Evolutionary conservation across 177 flowering plant genomes (phyloP).

Genomic region (Vitis hybrid): DNA sequence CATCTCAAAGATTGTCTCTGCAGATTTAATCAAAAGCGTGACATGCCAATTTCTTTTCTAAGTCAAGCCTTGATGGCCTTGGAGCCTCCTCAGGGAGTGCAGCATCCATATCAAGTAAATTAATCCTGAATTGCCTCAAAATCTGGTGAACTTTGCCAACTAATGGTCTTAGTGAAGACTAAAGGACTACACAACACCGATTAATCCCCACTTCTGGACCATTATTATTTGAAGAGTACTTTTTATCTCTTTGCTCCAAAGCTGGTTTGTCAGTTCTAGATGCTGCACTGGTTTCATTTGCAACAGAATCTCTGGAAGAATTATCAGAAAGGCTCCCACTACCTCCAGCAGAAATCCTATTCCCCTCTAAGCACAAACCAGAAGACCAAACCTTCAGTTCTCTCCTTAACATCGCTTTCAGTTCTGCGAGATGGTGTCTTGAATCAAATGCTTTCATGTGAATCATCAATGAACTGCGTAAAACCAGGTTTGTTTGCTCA

Average conservation of each 20-base stretch:
- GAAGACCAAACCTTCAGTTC: too few species aligned
- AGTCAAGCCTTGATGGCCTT: slow-evolving; percentile 49
- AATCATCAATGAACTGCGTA: too few species aligned
- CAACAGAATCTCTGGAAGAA: slow-evolving; percentile 15
- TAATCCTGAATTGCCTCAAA: slow-evolving; percentile 65
- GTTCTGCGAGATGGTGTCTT: too few species aligned
- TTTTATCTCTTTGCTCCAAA: slow-evolving; percentile 18
- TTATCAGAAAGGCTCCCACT: slow-evolving; percentile 9
- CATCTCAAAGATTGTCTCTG: too few species aligned
- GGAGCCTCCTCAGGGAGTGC: slow-evolving; percentile 77
- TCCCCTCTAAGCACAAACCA: background rate
- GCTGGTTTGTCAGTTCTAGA: slow-evolving; percentile 19
- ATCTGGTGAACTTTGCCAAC: slow-evolving; percentile 62
- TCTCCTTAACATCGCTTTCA: too few species aligned
- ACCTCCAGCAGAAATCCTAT: slow-evolving; percentile 1
- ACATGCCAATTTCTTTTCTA: slow-evolving; percentile 74
- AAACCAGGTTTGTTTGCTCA: too few species aligned
- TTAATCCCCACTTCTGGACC: slow-evolving; percentile 22
- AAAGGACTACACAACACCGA: slow-evolving; percentile 50
- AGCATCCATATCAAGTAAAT: slow-evolving; percentile 91
- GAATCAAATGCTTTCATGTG: too few species aligned
- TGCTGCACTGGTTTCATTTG: slow-evolving; percentile 10
- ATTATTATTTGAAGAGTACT: slow-evolving; percentile 11
- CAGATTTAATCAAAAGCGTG: slow-evolving; percentile 43
- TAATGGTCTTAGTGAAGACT: slow-evolving; percentile 64